Evolutionary conservation across 1,284 basidiomycete species (phyloP).

Genomic region (Cryptococcus jaspeensis): DNA sequence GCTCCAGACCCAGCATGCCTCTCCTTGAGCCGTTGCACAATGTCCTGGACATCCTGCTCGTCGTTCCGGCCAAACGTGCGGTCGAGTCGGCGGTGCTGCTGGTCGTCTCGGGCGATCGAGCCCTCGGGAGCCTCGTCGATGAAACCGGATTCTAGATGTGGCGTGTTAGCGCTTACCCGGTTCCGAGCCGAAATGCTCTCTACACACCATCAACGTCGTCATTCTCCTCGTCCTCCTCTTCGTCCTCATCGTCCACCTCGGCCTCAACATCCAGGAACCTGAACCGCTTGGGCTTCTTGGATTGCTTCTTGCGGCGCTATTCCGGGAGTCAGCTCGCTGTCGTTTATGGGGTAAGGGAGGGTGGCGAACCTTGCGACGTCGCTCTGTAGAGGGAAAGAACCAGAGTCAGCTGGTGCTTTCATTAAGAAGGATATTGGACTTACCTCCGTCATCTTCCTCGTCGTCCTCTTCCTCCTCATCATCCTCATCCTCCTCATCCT

Average conservation of each 20-base stretch:
- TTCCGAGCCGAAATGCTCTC: constrained; percentile 13
- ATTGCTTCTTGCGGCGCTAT: constrained; percentile 16
- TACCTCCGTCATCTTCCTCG: constrained; percentile 24
- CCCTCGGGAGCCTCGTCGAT: constrained; percentile 68
- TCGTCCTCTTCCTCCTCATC: constrained; percentile 86
- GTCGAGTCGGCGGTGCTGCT: constrained; percentile 75
- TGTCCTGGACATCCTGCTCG: constrained; percentile 79
- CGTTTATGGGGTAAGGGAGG: no score
- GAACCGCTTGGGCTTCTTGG: constrained; percentile 54
- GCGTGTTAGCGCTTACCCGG: constrained; percentile 11
- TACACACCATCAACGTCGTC: constrained; percentile 66
- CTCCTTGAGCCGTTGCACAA: constrained; percentile 79
- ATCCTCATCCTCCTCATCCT: constrained; percentile 87
- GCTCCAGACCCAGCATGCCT: constrained; percentile 70
- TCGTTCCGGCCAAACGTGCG: constrained; percentile 71
- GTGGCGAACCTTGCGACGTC: constrained; percentile 15
- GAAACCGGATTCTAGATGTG: constrained; percentile 59
- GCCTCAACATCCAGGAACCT: constrained; percentile 95
- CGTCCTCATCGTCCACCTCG: constrained; percentile 89
- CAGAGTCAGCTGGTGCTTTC: background rate
- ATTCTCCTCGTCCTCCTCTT: constrained; percentile 90
- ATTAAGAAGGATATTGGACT: background rate
- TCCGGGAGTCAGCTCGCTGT: background rate
- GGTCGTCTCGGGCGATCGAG: constrained; percentile 64
- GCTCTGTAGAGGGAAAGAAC: background rate